These are phyloP conservation scores for Xylariales sp. DNA, from an alignment of 2,329 filamentous ascomycete species.

Conservation along the genomic window DNA sequence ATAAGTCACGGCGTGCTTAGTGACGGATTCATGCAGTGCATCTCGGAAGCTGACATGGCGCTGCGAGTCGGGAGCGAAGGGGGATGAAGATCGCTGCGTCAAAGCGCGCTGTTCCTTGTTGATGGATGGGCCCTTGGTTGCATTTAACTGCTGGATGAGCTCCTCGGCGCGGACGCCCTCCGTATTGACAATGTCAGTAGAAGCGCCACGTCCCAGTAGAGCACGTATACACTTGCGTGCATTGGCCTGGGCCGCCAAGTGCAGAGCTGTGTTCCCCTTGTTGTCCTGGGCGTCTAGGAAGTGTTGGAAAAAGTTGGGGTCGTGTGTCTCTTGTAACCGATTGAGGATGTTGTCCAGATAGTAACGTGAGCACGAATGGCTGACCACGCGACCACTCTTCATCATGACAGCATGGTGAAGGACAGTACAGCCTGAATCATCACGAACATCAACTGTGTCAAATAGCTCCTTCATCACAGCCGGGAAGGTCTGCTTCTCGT, in stretches of 20 bases:
- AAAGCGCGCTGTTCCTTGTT: slow-evolving; percentile 58
- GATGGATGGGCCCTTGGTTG: slow-evolving; percentile 52
- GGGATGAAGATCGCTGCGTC: slow-evolving; percentile 74
- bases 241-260: slow-evolving; percentile 72
- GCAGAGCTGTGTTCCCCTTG: slow-evolving; percentile 82
- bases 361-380: slow-evolving; percentile 85
- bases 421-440: slow-evolving; percentile 79
- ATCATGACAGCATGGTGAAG: slow-evolving; percentile 93
- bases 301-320: slow-evolving; percentile 70
- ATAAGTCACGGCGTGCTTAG: slow-evolving; percentile 38
- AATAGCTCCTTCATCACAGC: slow-evolving; percentile 78
- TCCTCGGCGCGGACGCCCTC: slow-evolving; percentile 82
- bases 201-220: slow-evolving; percentile 72
- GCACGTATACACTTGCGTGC: slow-evolving; percentile 86
- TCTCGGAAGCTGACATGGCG: slow-evolving; percentile 51
- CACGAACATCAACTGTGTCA: slow-evolving; percentile 73
- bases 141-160: slow-evolving; percentile 73
- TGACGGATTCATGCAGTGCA: slow-evolving; percentile 37
- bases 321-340: slow-evolving; percentile 73
- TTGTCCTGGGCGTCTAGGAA: slow-evolving; percentile 79
- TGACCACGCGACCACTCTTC: slow-evolving; percentile 74
- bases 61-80: slow-evolving; percentile 59
- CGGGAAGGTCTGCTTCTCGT: slow-evolving; percentile 87
- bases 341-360: slow-evolving; percentile 91
- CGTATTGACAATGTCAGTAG: slow-evolving; percentile 76